Base-by-base conservation (phyloP, 306 rosid species). In the Ormosia emarginata region DNA sequence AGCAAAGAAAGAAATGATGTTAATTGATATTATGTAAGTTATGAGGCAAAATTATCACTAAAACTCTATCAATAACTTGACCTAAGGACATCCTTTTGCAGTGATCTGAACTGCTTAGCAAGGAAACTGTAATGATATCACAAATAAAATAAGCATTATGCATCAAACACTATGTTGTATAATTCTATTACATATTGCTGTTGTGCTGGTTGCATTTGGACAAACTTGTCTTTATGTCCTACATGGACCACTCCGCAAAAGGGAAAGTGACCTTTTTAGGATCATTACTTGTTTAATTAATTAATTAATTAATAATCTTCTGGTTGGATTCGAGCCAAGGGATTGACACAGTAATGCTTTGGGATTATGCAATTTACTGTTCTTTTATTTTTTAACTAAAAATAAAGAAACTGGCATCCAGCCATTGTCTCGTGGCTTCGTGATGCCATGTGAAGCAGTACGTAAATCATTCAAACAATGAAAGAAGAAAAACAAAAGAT, bases 141-240 rank as follows among this genome's bases (percentile, higher is more conserved):
- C 1, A 24, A 49, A 71, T 56, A 57, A 37, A 58, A 11, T 57
- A 74, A 30, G 66, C 63, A 71, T 61, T 62, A 1, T 57, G 73
- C 78, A 69, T 82, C 74, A 82, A 69, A 82, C 86, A 82, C 55
- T 40, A 64, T 39, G 74, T 11, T 71, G 33, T 50, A 12, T 83
- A 71, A 71, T 83, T 83, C 15, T 63, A 55, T 53, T 56, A 64
- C 69, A 74, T 78, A 4, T 56, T 53, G 75, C 24, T 40, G 44
- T 17, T 33, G 36, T 77, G 79, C 12, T 18, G 69, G 79, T 34
- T 84, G 43, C 81, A 68, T 53, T 74, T 64, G 78, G 87, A 84
- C 74, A 81, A 74, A 69, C 56, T 58, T 79, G 81, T 59, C 84
- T 37, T 55, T 58, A 15, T 47, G 74, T 79, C 74, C 61, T 5